Percentiles rank a stretch among this genome's conserved stretches.
phyloP scores from a whole-genome alignment of 1,284 basidiomycete genomes.

The Schizophyllum commune region DNA sequence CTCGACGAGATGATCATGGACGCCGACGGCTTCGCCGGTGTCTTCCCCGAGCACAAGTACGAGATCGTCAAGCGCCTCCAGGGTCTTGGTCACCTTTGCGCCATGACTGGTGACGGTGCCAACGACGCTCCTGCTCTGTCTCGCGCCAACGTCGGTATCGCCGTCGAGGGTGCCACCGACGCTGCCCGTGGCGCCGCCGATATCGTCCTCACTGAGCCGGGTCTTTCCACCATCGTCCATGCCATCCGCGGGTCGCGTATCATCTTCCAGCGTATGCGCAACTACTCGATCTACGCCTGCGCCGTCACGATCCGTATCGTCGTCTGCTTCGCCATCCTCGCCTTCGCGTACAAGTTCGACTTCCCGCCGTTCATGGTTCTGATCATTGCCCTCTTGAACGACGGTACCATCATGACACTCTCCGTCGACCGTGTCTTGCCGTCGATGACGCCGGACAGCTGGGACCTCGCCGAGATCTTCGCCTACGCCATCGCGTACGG shows the following conservation, averaged over 20 bases:
- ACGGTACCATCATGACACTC: constrained; percentile 98
- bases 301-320: constrained; percentile 98
- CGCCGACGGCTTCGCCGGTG: constrained; percentile 88
- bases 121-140: constrained; percentile 94
- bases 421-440: constrained; percentile 96
- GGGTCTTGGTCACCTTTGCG: constrained; percentile 81
- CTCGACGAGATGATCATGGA: constrained; percentile 94
- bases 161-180: constrained; percentile 94
- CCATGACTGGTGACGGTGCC: constrained; percentile 96
- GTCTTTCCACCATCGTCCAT: constrained; percentile 95
- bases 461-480: constrained; percentile 97
- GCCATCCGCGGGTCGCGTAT: constrained; percentile 92
- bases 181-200: constrained; percentile 94
- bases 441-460: constrained; percentile 86
- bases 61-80: constrained; percentile 88
- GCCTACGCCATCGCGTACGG: constrained; percentile 93
- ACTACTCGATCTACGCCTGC: constrained; percentile 90
- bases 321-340: constrained; percentile 92
- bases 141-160: constrained; percentile 94
- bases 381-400: constrained; percentile 94
- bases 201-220: constrained; percentile 92
- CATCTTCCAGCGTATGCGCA: constrained; percentile 97
- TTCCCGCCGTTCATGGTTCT: constrained; percentile 99
- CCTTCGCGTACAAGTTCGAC: constrained; percentile 93
- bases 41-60: constrained; percentile 95